Evolutionary conservation across 352 stramenopile species (phyloP).

Genomic region (Globisporangium polare): DNA sequence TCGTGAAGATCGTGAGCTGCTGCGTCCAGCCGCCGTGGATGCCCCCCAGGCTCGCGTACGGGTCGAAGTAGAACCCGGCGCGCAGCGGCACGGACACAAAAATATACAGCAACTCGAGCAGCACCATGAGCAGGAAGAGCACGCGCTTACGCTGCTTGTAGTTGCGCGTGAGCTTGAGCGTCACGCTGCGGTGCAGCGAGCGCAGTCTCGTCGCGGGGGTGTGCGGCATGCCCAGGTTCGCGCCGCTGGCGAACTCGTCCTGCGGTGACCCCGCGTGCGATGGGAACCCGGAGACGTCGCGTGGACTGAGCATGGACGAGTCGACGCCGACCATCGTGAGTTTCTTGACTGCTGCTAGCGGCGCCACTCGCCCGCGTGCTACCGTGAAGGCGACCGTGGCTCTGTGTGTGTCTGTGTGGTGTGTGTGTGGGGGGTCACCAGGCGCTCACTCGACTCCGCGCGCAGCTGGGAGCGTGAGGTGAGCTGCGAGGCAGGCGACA

Average conservation of each 20-base stretch:
- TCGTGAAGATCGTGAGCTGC: conserved; percentile 44
- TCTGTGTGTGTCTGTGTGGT: too few species aligned
- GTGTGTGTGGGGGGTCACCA: too few species aligned
- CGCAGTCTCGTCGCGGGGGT: background rate
- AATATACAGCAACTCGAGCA: conserved; percentile 33
- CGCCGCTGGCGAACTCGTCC: background rate
- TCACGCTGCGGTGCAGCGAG: background rate
- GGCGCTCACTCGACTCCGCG: too few species aligned
- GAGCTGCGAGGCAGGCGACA: background rate
- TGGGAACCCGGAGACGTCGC: conserved; percentile 7
- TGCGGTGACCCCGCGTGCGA: background rate
- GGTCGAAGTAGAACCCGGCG: conserved; percentile 39
- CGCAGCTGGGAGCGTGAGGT: background rate
- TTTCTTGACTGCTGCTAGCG: background rate
- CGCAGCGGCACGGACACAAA: conserved; percentile 38
- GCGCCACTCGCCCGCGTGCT: background rate
- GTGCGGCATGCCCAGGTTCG: background rate
- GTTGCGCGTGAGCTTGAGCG: conserved; percentile 1
- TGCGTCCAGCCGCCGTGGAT: conserved; percentile 33
- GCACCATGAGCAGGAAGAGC: conserved; percentile 20
- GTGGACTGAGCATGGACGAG: conserved; percentile 12
- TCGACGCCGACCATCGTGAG: conserved; percentile 11
- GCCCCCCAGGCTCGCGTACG: conserved; percentile 13
- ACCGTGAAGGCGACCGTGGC: background rate
- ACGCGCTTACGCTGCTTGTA: conserved; percentile 15